Base-by-base conservation (phyloP, 2,329 filamentous ascomycete genomes). In the Aspergillus flavus region DNA sequence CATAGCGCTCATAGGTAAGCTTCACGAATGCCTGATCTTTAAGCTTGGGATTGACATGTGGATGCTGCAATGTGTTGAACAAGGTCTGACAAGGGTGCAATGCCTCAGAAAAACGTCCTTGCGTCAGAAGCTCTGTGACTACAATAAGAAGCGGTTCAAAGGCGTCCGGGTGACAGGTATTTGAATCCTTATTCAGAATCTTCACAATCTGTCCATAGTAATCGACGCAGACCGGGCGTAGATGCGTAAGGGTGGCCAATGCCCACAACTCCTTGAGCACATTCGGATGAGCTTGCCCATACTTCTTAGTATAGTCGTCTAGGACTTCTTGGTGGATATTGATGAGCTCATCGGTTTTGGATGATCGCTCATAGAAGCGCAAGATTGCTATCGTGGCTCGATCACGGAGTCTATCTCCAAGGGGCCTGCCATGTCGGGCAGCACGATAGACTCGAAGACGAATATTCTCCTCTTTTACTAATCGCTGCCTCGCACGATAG, bases 401-500 rank as follows among this genome's bases (percentile, higher is more conserved):
- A 36, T 75, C 68, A 3, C 70, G 62, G 16, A 73, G 61, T 55
- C 76, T 74, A 63, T 79, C 75, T 12, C 72, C 74, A 2, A 75
- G 66, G 5, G 69, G 70, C 14, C 73, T 71, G 30, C 64, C 68
- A 11, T 58, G 63, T 14, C 75, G 71, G 52, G 78, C 63, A 7
- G 75, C 75, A 36, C 69, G 72, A 67, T 80, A 80, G 14, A 80
- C 64, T 3, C 78, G 70, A 12, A 73, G 59, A n/a, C 74, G 70
- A 43, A 78, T 70, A 48, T 78, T 73, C 61, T 79, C 76, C 59
- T 79, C 77, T 55, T 79, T 78, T 28, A 65, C 63, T 43, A 70
- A 67, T 19, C 76, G 74, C 28, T 75, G 74, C 14, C 77, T 75
- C n/a, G 70, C 70, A 59, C 74, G 71, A 66, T 85, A 84, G 67